A percentile compares a stretch with the other conserved stretches of the same genome.
phyloP scores from a whole-genome alignment of 768 basidiomycete species.

The Lepiota venenata region DNA sequence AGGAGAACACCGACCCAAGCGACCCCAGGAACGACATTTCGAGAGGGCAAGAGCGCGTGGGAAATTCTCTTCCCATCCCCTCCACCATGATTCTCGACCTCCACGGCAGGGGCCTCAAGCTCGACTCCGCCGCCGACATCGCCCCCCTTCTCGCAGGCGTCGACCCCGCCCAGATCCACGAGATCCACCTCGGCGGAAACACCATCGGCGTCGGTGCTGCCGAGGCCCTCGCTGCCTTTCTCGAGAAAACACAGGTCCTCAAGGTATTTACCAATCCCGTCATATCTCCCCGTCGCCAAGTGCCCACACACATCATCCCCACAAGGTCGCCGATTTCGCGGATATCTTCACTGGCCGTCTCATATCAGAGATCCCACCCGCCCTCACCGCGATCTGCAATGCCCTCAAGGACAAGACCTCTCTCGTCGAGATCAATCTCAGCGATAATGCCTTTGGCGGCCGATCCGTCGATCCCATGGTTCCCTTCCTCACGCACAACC shows the following conservation, averaged over 20 bases:
- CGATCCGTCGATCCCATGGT: slow-evolving; percentile 94
- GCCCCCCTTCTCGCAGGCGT: slow-evolving; percentile 66
- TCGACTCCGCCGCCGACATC: slow-evolving; percentile 72
- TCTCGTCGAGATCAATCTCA: too few species aligned
- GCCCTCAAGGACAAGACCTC: too few species aligned
- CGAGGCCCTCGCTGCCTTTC: too few species aligned
- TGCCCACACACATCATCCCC: neutral
- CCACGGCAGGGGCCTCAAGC: slow-evolving; percentile 72
- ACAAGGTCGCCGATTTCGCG: slow-evolving; percentile 88
- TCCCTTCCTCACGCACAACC: slow-evolving; percentile 81
- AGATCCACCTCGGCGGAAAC: too few species aligned
- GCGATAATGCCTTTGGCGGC: too few species aligned
- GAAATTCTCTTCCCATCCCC: neutral
- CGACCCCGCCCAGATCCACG: slow-evolving; percentile 61
- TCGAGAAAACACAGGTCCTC: too few species aligned
- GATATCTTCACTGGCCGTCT: too few species aligned
- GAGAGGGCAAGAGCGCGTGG: neutral
- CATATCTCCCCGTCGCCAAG: neutral
- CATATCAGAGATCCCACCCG: too few species aligned
- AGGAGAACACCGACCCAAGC: slow-evolving; percentile 9
- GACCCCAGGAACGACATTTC: slow-evolving; percentile 8
- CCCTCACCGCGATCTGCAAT: too few species aligned
- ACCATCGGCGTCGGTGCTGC: too few species aligned
- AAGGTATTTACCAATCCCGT: slow-evolving; percentile 91
- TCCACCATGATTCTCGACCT: slow-evolving; percentile 37